These are phyloP conservation scores for Leishmania lainsoni DNA, from an alignment of 208 protist species.

Conservation along the genomic window DNA sequence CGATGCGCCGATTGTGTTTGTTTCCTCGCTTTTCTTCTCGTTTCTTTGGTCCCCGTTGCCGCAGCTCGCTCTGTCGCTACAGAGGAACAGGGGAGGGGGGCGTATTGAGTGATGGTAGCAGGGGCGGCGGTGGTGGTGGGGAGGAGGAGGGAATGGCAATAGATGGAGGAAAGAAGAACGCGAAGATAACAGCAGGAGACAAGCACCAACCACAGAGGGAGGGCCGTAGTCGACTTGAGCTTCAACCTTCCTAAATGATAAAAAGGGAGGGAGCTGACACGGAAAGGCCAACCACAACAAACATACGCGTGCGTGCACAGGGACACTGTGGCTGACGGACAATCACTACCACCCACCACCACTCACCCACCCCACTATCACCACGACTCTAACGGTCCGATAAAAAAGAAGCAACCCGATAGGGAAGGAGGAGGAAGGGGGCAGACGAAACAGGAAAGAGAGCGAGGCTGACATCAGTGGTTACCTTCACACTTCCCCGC, in stretches of 20 bases:
- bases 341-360: background rate
- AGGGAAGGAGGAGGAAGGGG: background rate
- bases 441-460: background rate
- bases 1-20: too few species aligned
- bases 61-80: background rate
- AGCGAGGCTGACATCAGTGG: background rate
- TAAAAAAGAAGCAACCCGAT: background rate
- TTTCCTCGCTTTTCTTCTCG: too few species aligned
- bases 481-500: background rate
- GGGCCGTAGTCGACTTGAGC: background rate
- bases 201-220: background rate
- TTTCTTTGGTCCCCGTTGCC: background rate
- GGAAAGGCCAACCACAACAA: background rate
- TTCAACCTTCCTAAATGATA: slow-evolving; percentile 5
- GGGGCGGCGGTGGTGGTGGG: background rate
- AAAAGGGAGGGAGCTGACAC: background rate
- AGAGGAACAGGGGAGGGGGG: background rate
- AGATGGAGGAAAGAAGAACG: background rate
- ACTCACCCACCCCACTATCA: background rate
- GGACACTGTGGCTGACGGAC: background rate
- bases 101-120: too few species aligned
- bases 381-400: background rate
- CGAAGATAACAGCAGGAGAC: slow-evolving; percentile 15
- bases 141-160: background rate
- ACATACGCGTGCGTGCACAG: background rate